A percentile compares a stretch with the other conserved stretches of the same genome.
phyloP scores from a whole-genome alignment of 2,329 filamentous ascomycete species.

The Hymenoscyphus linearis region DNA sequence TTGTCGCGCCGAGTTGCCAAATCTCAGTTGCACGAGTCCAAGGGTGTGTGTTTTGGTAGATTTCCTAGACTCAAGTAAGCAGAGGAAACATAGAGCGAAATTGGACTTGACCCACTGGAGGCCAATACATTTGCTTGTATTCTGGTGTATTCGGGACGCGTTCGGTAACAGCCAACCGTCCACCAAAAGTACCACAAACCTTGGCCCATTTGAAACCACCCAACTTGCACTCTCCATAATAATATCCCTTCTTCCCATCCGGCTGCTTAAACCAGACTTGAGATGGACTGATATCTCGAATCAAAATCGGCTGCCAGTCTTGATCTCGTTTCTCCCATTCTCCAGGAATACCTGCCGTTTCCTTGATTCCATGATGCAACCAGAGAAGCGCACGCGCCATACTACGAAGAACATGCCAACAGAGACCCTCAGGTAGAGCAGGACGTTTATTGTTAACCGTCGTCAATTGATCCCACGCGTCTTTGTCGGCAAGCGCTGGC shows the following conservation, averaged over 20 bases:
- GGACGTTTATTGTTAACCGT: constrained; percentile 24
- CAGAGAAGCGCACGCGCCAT: constrained; percentile 46
- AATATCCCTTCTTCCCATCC: constrained; percentile 37
- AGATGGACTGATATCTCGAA: constrained; percentile 41
- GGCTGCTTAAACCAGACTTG: constrained; percentile 49
- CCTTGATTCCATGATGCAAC: constrained; percentile 44
- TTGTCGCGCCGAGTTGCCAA: constrained; percentile 26
- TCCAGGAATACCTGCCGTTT: constrained; percentile 20
- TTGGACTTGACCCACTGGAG: constrained; percentile 17
- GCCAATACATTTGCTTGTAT: constrained; percentile 23
- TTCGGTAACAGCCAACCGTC: constrained; percentile 12
- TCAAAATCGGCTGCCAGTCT: constrained; percentile 49
- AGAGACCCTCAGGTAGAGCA: constrained; percentile 45
- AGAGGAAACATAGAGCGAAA: neutral
- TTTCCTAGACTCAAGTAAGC: constrained; percentile 18
- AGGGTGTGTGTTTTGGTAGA: constrained; percentile 19
- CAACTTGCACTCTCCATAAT: constrained; percentile 50
- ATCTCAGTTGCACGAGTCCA: constrained; percentile 23
- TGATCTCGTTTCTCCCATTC: constrained; percentile 30
- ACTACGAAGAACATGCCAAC: constrained; percentile 50
- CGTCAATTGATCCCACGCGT: constrained; percentile 21
- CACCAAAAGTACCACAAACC: constrained; percentile 20
- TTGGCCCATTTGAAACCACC: constrained; percentile 41
- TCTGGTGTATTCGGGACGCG: constrained; percentile 12
- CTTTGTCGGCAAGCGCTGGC: constrained; percentile 15